Evolutionary conservation across 345 rosid species (phyloP), one percentile per base, ranked within the genome.

Genomic region (Microcos paniculata): DNA sequence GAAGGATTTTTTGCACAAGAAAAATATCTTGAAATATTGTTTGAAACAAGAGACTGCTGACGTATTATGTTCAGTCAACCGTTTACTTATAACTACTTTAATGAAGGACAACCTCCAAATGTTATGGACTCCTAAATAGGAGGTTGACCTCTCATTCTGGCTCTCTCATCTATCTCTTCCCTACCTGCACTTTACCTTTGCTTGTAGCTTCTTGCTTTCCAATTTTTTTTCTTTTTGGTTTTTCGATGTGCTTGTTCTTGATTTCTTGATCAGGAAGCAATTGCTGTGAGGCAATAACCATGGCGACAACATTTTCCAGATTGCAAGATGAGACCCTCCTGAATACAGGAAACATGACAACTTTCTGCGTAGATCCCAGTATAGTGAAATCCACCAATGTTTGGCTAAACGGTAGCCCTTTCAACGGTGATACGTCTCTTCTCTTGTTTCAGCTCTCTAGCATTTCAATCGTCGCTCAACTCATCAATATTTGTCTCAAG

Each of bases 401-500:
- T 1, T 45, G 55, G 55, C 23, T 13, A 14, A 0, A 45, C 8
- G 71, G 71, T 45, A 67, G 6, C 55, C 71, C 71, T 26, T 13
- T 67, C 55, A 26, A 13, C 0, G 1, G 21, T 21, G 19, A 4
- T 8, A 24, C 40, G 21, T 0, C 55, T 15, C 71, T 67, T 67
- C 71, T 67, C 35, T 6, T 67, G 23, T 43, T 67, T 26, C 71
- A 67, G 38, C 53, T 67, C 38, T 67, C 71, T 8, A 16, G n/a
- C 71, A 24, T 67, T 67, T 67, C 71, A 6, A 7, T 6, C 3
- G n/a, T 67, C 38, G 24, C 71, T 23, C 55, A 19, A 15, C 38
- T 67, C 12, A 14, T 67, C 55, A 18, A 67, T 26, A 0, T 43
- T 16, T 45, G 71, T 46, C 51, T 67, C 55, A 43, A 24, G 71